Evolutionary conservation across 768 basidiomycete genomes (phyloP).

Genomic region (Suillus alpinus): DNA sequence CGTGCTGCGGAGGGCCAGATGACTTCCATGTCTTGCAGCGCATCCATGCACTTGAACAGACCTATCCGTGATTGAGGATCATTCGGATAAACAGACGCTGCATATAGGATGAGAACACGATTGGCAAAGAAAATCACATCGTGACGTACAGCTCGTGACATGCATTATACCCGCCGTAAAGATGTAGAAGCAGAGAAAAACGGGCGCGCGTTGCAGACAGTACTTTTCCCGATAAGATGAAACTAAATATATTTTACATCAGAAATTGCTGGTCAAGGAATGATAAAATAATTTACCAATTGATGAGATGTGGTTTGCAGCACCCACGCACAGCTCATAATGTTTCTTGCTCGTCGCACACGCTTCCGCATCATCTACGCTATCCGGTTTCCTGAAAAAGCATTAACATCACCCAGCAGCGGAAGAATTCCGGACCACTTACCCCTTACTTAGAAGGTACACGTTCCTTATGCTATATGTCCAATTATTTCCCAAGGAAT

Average conservation of each 20-base stretch:
- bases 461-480: conserved; percentile 25
- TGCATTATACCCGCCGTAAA: conserved; percentile 84
- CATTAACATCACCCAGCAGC: neutral
- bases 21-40: conserved; percentile 60
- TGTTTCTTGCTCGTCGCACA: conserved; percentile 56
- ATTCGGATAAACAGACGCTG: conserved; percentile 61
- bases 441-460: conserved; percentile 36
- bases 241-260: conserved; percentile 33
- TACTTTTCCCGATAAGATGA: conserved; percentile 61
- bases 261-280: neutral
- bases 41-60: conserved; percentile 64
- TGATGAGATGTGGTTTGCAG: conserved; percentile 76
- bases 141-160: conserved; percentile 60
- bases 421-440: conserved; percentile 13
- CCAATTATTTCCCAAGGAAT: neutral
- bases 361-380: conserved; percentile 49
- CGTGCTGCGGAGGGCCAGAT: conserved; percentile 79
- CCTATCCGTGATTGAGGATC: conserved; percentile 71
- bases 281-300: conserved; percentile 43
- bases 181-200: conserved; percentile 75
- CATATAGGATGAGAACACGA: neutral
- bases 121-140: neutral
- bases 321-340: conserved; percentile 70
- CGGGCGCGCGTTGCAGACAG: conserved; percentile 57
- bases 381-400: conserved; percentile 33